Evolutionary conservation across 768 basidiomycete species (phyloP).

Genomic region (Phanerochaete sordida): DNA sequence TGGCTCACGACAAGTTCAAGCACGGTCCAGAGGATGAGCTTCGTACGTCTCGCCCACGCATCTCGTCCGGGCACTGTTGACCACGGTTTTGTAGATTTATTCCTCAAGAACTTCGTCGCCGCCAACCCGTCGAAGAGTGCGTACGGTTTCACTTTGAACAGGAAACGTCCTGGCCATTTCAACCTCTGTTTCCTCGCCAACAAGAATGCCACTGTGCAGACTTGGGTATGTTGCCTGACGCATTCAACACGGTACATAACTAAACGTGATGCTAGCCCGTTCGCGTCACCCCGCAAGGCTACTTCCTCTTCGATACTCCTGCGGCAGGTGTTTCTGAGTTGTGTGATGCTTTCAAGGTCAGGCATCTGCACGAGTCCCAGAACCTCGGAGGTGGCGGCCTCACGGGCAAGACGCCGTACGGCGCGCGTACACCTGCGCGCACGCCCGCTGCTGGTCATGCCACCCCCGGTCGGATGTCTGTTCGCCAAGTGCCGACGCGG

Average conservation of each 20-base stretch:
- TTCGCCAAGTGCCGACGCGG: conserved; percentile 60
- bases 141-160: conserved; percentile 92
- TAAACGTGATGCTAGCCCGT: conserved; percentile 58
- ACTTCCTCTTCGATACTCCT: conserved; percentile 86
- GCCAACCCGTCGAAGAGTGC: conserved; percentile 94
- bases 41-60: conserved; percentile 51
- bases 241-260: neutral
- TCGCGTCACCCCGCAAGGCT: conserved; percentile 83
- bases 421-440: conserved; percentile 76
- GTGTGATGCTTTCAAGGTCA: conserved; percentile 97
- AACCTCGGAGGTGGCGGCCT: conserved; percentile 47
- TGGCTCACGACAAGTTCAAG: conserved; percentile 95
- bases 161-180: conserved; percentile 89
- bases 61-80: neutral
- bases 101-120: conserved; percentile 84
- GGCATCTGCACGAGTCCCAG: conserved; percentile 78
- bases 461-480: conserved; percentile 81
- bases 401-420: conserved; percentile 80
- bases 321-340: conserved; percentile 90
- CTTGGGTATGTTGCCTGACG: conserved; percentile 63
- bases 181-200: conserved; percentile 91
- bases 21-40: conserved; percentile 84
- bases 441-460: conserved; percentile 47
- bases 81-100: conserved; percentile 54
- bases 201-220: conserved; percentile 84